Base-by-base conservation (phyloP, 2,329 filamentous ascomycete species). In the Alternaria gansuensis region DNA sequence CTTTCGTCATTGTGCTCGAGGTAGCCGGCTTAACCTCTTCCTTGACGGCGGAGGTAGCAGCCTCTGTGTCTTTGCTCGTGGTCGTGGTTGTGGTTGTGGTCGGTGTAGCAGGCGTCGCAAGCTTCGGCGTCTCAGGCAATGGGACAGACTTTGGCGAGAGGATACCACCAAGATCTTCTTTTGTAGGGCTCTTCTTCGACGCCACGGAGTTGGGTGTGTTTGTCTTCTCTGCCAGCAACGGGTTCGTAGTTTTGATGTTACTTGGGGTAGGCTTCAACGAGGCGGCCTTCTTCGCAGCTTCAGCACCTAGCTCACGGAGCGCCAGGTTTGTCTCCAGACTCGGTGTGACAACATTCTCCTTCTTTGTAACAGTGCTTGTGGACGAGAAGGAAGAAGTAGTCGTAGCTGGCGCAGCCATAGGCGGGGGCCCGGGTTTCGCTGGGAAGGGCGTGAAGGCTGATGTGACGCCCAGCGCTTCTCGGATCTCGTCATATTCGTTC, bases 401-500 rank as follows among this genome's bases (percentile, higher is more conserved):
- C 11, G 44, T 41, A 21, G 24, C 31, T n/a, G 58, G 43, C 9
- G 50, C 50, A 17, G 48, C 46, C 55, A 59, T 59, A 28, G 44
- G 41, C 36, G 54, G 49, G 14, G 61, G 54, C 10, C 46, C 51
- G 33, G 71, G 66, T 43, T 71, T 72, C 54, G 76, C 59, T 67
- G 75, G 63, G 67, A 70, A 75, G 21, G 71, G 71, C 60, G 77
- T 67, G 41, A 74, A 68, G 24, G 66, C 62, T 9, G 66, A 53
- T 31, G 69, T 70, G n/a, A 72, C 65, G n/a, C 83, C 83, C 69
- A 98, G 87, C 70, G 94, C 90, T 79, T 94, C 87, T 78, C 93
- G 92, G 62, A 99, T 86, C 80, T 98, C 94, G 79, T 93, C 93
- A 79, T 96, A 97, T 78, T 99, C 95, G 82, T 99, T 99, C 95